phyloP scores from a whole-genome alignment of 139 green algal species.

The Chlorokybus atmophyticus region DNA sequence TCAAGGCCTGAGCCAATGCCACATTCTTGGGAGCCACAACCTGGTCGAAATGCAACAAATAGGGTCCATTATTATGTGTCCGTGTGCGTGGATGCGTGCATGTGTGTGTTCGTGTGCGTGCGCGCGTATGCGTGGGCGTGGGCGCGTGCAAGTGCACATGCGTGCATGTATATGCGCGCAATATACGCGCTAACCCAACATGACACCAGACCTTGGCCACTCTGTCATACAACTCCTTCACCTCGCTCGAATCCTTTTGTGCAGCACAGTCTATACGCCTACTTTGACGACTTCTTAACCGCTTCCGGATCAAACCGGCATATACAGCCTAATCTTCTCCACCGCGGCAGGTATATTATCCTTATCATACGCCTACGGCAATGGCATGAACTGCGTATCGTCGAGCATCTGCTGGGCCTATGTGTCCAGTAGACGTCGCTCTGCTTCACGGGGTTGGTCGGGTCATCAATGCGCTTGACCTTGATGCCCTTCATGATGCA shows the following conservation, averaged over 20 bases:
- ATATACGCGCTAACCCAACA: not conserved
- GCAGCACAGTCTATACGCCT: conserved; percentile 52
- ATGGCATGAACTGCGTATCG: conserved; percentile 51
- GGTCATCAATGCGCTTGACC: conserved; percentile 28
- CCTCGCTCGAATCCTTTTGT: conserved; percentile 60
- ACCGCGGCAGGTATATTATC: conserved; percentile 59
- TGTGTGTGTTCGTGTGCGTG: no score
- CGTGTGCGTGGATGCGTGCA: no score
- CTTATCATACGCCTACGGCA: conserved; percentile 52
- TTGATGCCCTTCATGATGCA: conserved; percentile 40
- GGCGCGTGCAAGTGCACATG: no score
- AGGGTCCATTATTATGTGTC: no score
- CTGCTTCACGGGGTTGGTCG: conserved; percentile 30
- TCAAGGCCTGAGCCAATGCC: conserved; percentile 41
- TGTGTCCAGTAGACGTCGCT: conserved; percentile 37
- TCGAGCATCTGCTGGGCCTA: conserved; percentile 43
- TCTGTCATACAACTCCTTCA: conserved; percentile 61
- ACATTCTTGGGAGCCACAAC: conserved; percentile 57
- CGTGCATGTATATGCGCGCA: no score
- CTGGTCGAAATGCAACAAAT: no score
- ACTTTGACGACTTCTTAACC: conserved; percentile 52
- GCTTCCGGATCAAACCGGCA: conserved; percentile 50
- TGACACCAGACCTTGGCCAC: conserved; percentile 26
- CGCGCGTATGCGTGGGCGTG: no score
- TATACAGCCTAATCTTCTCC: conserved; percentile 48